A percentile compares a stretch with the other conserved stretches of the same genome.
Evolutionary conservation across 768 basidiomycete genomes (phyloP).

Genomic region (Pholiota microspora): DNA sequence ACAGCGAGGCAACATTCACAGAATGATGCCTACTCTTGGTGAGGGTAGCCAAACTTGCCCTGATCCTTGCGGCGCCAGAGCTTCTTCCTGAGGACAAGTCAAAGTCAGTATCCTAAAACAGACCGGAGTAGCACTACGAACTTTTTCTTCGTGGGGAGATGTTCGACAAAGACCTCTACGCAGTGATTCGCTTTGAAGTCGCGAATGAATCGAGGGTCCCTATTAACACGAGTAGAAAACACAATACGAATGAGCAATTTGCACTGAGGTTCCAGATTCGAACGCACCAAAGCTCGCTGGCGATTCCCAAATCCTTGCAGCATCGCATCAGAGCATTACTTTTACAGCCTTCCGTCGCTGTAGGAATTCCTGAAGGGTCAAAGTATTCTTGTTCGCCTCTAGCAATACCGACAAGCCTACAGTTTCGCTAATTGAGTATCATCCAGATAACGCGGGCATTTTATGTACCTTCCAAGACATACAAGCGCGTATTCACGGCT

Average conservation of each 20-base stretch:
- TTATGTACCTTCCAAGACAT: slow-evolving; percentile 91
- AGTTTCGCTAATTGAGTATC: too few species aligned
- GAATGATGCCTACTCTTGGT: slow-evolving; percentile 77
- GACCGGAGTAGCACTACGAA: slow-evolving; percentile 36
- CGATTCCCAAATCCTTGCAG: slow-evolving; percentile 94
- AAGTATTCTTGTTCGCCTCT: slow-evolving; percentile 98
- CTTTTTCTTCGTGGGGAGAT: slow-evolving; percentile 88
- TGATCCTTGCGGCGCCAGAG: slow-evolving; percentile 88
- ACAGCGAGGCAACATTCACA: too few species aligned
- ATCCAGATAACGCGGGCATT: too few species aligned
- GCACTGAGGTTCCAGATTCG: background rate
- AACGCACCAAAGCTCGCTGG: slow-evolving; percentile 89
- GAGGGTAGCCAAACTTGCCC: slow-evolving; percentile 85
- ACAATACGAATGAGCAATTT: background rate
- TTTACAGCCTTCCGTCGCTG: slow-evolving; percentile 93
- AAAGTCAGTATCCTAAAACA: background rate
- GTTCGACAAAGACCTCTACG: slow-evolving; percentile 83
- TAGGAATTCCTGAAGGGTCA: slow-evolving; percentile 85
- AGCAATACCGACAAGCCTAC: slow-evolving; percentile 84
- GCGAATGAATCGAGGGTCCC: slow-evolving; percentile 96
- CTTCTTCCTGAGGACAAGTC: slow-evolving; percentile 64
- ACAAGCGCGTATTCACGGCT: slow-evolving; percentile 94
- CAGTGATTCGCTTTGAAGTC: slow-evolving; percentile 87
- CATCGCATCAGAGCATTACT: slow-evolving; percentile 97
- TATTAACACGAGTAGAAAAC: slow-evolving; percentile 23